Evolutionary conservation across 2,329 filamentous ascomycete species (phyloP), one percentile per base, ranked within the genome.

Genomic region (Dothiorella sarmentorum): DNA sequence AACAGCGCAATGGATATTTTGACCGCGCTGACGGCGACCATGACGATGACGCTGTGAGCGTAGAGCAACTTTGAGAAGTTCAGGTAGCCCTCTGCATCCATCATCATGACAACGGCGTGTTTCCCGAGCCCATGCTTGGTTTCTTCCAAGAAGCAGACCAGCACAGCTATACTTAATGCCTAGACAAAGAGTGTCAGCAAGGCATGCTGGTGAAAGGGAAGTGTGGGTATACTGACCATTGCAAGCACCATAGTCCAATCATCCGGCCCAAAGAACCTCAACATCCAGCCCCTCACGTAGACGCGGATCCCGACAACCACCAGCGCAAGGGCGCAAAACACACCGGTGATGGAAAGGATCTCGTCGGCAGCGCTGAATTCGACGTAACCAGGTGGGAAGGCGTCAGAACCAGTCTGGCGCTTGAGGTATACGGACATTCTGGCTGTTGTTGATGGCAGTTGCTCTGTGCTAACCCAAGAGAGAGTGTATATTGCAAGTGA

Each of bases 1-100:
- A 79, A 78, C 27, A 78, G 70, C 2, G 71, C 75, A 26, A 80
- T 73, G 0, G 78, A 80, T 9, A 81, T 71, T 63, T 81, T 81
- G 60, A 80, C 75, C 1, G 73, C 63, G 10, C 73, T 72, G 3
- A 78, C 72, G 0, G 74, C 79, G 6, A 76, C 63, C 63, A 80
- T 76, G 20, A 78, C 71, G 42, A 80, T 67, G 47, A 83, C 67
- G 7, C 75, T 74, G 60, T 82, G 77, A 47, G 76, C 72, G 42
- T 67, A 68, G 4, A 72, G 70, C 38, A 76, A 73, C 42, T 78
- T 76, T 1, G 69, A 62, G 53, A 78, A 75, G 2, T 66, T 63
- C 15, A 64, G 63, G 13, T 72, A 69, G 43, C 76, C 73, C 1
- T 63, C 26, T 1, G 59, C 56, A 2, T 68, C 61, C 33, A 26